phyloP scores from a whole-genome alignment of 2,329 filamentous ascomycete species.

The Cladosporium halotolerans region DNA sequence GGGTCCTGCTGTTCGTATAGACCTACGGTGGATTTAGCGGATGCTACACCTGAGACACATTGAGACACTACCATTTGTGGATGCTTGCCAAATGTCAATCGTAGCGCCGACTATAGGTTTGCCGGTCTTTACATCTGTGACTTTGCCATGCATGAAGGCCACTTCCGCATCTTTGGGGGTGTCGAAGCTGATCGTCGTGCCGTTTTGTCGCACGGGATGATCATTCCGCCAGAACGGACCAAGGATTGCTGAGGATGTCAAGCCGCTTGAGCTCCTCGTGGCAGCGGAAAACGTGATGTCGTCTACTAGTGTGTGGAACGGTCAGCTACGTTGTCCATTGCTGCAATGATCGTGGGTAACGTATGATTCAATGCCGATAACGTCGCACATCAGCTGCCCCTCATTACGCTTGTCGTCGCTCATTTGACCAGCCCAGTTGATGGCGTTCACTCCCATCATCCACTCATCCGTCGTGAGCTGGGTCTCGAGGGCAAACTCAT shows the following conservation, averaged over 20 bases:
- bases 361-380: constrained; percentile 48
- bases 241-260: constrained; percentile 69
- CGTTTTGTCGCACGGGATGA: constrained; percentile 62
- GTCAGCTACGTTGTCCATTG: neutral
- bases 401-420: constrained; percentile 57
- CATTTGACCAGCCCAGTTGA: constrained; percentile 60
- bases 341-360: neutral
- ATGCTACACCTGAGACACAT: too few species aligned
- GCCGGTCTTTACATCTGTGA: constrained; percentile 54
- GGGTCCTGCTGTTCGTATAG: constrained; percentile 65
- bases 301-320: neutral
- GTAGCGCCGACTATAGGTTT: constrained; percentile 60
- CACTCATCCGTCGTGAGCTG: constrained; percentile 55
- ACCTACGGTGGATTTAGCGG: constrained; percentile 25
- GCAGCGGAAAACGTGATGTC: constrained; percentile 7
- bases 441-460: constrained; percentile 49
- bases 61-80: constrained; percentile 49
- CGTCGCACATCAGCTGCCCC: constrained; percentile 53
- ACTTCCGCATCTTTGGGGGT: constrained; percentile 45
- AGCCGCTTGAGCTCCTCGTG: neutral
- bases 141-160: constrained; percentile 59
- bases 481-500: constrained; percentile 54
- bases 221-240: constrained; percentile 78
- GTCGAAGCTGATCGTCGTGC: constrained; percentile 55
- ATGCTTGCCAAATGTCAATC: constrained; percentile 75